Evolutionary conservation across 352 stramenopile species (phyloP), one percentile per base, ranked within the genome.

Genomic region (Peronospora farinosa): DNA sequence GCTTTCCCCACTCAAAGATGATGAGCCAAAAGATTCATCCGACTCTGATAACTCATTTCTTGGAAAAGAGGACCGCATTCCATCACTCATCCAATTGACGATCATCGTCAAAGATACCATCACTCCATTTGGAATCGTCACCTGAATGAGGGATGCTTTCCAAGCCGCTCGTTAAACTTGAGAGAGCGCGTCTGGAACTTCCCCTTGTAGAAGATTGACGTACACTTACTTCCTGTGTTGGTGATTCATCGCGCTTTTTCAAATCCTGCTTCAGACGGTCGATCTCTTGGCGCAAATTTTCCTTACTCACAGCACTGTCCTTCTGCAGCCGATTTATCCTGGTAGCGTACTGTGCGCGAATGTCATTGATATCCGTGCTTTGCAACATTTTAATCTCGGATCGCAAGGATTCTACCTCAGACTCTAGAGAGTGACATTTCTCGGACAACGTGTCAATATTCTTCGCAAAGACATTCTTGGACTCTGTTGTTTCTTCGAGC

Each of bases 361-460:
- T 63, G 23, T 63, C 62, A 13, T 68, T 69, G 9, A 85, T 58
- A 38, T 91, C 77, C 3, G 76, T 73, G 5, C 73, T 74, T 56
- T 88, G 77, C 36, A 91, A 35, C 9, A 87, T 49, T 8, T 72
- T 65, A n/a, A 88, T 71, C 54, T 91, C 75, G 7, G 72, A 78
- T 27, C 52, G 63, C 27, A 91, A 59, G 1, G 77, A 54, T 28
- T 91, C 77, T 10, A 74, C 57, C 38, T 85, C 72, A 2, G 69
- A 71, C 39, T 79, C 54, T 0, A 73, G 44, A 0, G 70, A 66
- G 10, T 56, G 48, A 7, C 65, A 72, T 37, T 75, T 70, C 21
- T 71, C 51, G 5, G 36, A 53, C 25, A 77, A 30, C 6, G 66
- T 40, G 9, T 89, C 75, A n/a, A 86, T 69, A 59, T 73, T 65